A percentile compares a stretch with the other conserved stretches of the same genome.
Evolutionary conservation across 2,329 filamentous ascomycete species (phyloP).

Genomic region (Fusarium agapanthi): DNA sequence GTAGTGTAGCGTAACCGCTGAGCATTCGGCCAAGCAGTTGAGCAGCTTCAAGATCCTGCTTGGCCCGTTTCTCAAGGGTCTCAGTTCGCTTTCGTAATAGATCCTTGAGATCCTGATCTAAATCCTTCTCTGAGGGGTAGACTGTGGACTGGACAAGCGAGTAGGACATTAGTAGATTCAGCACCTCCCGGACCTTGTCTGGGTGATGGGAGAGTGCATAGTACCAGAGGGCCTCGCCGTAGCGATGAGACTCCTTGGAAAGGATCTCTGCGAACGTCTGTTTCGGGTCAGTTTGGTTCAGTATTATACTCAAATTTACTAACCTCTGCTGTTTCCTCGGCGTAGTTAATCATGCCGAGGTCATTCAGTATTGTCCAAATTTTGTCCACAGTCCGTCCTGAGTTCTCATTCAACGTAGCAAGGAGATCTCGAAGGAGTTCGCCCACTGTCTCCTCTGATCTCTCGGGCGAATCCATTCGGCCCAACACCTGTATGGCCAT

Average conservation of each 20-base stretch:
- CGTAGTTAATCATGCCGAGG: slow-evolving; percentile 80
- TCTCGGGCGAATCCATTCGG: slow-evolving; percentile 77
- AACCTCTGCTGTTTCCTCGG: slow-evolving; percentile 84
- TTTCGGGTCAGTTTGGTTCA: slow-evolving; percentile 37
- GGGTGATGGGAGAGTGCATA: slow-evolving; percentile 85
- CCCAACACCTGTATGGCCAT: slow-evolving; percentile 84
- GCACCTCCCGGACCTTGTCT: slow-evolving; percentile 82
- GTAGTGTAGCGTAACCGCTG: slow-evolving; percentile 90
- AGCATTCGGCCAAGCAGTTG: slow-evolving; percentile 84
- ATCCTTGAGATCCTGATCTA: slow-evolving; percentile 76
- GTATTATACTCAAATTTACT: slow-evolving; percentile 35
- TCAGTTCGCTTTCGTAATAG: slow-evolving; percentile 77
- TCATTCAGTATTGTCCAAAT: slow-evolving; percentile 81
- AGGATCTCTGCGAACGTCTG: slow-evolving; percentile 86
- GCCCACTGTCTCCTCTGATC: slow-evolving; percentile 77
- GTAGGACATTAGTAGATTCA: slow-evolving; percentile 87
- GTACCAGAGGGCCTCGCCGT: slow-evolving; percentile 88
- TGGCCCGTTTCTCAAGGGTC: slow-evolving; percentile 76
- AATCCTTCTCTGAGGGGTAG: slow-evolving; percentile 74
- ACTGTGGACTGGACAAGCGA: slow-evolving; percentile 86
- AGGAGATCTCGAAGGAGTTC: slow-evolving; percentile 75
- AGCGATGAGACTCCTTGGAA: slow-evolving; percentile 75
- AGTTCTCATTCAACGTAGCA: slow-evolving; percentile 68
- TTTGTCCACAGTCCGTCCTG: slow-evolving; percentile 78
- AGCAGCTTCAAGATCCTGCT: slow-evolving; percentile 81